Evolutionary conservation across 805 yeast genomes (phyloP), one percentile per base, ranked within the genome.

Genomic region (Sungouiozyma ichnusensis): DNA sequence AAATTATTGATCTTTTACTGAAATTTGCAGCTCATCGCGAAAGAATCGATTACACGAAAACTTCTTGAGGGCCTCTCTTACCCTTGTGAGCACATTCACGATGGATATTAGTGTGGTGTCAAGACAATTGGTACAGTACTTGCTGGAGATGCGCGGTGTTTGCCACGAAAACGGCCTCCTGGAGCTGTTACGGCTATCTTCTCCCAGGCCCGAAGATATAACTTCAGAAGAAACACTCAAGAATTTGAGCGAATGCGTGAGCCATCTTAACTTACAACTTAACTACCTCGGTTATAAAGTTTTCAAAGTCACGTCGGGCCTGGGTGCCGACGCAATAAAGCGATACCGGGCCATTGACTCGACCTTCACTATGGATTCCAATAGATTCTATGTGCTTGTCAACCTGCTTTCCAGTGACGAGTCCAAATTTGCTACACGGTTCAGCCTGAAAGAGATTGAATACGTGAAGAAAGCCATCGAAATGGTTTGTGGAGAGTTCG

Each of bases 391-490:
- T 35, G 54, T 57, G 16, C 58, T 58, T 36, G 44, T 52, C 4
- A 59, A 60, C 42, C 20, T 42, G 9, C 47, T 39, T 20, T 49
- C 55, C 13, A 51, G 47, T 15, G 53, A 48, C 2, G 60, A 57
- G 34, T 50, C 58, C 2, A 50, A 52, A 43, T 27, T 55, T n/a
- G 62, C 63, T 4, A 58, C 65, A 0, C 38, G 47, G 27, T 54
- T 55, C 44, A 46, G 47, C 8, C 44, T 46, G 6, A 50, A 46
- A 16, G 65, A 60, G 39, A 48, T 59, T 7, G 52, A 49, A 16
- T 60, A 52, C 40, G 47, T 59, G 35, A 57, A 59, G 39, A 55
- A 54, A 54, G 41, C 52, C 17, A 41, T 60, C n/a, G 51, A 50
- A 16, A 42, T 46, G 20, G 48, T 54, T 24, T 36, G 44, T 15